Conservation (phyloP, 129 eudicot genomes). For the Flaveria sonorensis region DNA sequence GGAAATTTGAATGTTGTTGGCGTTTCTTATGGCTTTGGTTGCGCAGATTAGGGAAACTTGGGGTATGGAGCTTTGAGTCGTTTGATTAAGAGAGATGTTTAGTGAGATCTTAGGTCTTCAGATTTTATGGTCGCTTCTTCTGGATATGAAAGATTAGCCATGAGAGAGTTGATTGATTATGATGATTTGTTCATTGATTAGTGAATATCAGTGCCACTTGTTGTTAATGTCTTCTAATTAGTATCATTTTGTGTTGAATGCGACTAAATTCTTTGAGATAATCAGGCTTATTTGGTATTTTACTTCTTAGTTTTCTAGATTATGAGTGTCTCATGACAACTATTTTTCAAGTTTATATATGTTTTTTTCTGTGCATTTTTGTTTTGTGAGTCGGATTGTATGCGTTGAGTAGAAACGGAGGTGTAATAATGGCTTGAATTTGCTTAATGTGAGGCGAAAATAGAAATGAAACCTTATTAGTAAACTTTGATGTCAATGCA, state of each 20-base stretch:
- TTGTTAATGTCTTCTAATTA: not conserved
- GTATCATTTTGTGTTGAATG: not conserved
- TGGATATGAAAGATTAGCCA: constrained; percentile 1
- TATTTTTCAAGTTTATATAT: not conserved
- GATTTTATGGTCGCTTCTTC: not conserved
- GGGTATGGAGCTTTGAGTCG: not conserved
- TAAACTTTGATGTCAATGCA: constrained; percentile 20
- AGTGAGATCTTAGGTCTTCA: not conserved
- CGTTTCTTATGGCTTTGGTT: not conserved
- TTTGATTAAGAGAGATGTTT: not conserved
- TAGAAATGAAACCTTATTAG: constrained; percentile 22
- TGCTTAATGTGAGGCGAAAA: not conserved
- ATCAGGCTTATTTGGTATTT: not conserved
- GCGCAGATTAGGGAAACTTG: not conserved
- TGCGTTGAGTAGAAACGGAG: not conserved
- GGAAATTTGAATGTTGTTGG: no score
- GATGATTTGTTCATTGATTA: constrained; percentile 9
- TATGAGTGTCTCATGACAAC: not conserved
- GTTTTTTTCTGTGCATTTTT: not conserved
- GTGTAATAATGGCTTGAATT: not conserved
- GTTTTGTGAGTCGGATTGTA: not conserved
- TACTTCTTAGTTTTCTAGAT: not conserved
- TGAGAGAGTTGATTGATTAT: not conserved
- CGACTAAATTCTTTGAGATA: not conserved
- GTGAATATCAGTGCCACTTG: not conserved